Evolutionary conservation across 2,329 filamentous ascomycete genomes (phyloP), one percentile per base, ranked within the genome.

Genomic region (Fusarium dlaminii): DNA sequence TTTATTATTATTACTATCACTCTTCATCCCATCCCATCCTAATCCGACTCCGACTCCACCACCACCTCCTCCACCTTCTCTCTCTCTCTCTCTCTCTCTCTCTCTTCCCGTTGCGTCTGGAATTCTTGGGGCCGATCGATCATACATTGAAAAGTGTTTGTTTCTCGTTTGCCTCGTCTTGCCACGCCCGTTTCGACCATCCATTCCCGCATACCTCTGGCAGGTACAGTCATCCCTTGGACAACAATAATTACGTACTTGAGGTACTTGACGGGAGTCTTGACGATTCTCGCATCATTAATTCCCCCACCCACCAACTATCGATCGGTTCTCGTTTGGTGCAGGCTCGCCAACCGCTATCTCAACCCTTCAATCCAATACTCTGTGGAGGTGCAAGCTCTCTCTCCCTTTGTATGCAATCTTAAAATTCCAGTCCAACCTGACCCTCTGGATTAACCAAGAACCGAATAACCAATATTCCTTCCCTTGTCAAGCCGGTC

Each of bases 401-500:
- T 75, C 70, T 75, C 75, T 77, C 74, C 75, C 75, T 74, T 72
- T 72, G 64, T 72, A 77, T 72, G 56, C 60, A 70, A 69, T 77
- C 62, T 75, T 67, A 63, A 56, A 67, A 78, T 78, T 76, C 74
- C 73, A 74, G 42, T 62, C 43, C 55, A 54, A 60, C 55, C 37
- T 70, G 57, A 62, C 51, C 73, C 68, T 65, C 55, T 69, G 62
- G 36, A 72, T 67, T 66, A 57, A 72, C 58, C 63, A 56, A 64
- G 63, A 67, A 56, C 58, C 37, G 58, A 61, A 66, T 43, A 55
- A 66, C 39, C 73, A 73, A 71, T 76, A 73, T 75, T 68, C 45
- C 70, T 76, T 75, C 73, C 73, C 70, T 78, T 72, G 40, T 63
- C 71, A 77, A 77, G 76, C 75, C 67, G 75, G 74, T 54, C 75